Evolutionary conservation across 75 land plant genomes (phyloP), one percentile per base, ranked within the genome.

Genomic region (Selaginella tamariscina): DNA sequence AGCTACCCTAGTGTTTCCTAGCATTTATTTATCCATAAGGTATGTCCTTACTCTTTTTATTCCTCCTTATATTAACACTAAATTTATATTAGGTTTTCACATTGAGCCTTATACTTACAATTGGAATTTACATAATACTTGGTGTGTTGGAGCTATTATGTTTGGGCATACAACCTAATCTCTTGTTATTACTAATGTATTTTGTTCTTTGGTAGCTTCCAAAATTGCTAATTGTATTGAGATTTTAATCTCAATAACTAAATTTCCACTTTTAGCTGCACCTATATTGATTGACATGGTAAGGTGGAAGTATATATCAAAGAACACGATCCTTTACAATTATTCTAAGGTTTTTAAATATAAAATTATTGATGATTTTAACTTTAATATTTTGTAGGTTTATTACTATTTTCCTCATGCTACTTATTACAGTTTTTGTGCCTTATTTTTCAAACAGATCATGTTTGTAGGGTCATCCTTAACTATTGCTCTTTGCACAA

Each of bases 401-500:
- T 39, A 39, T 39, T 39, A 39, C 49, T 39, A 39, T 39, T 39
- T 15, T 39, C 49, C 49, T 39, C 49, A 39, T 39, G 49, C 49
- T 39, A 39, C 49, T 39, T 39, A 39, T 39, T 39, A 15, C 49
- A 39, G 49, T 39, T 39, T 39, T 39, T 39, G 49, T 39, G 49
- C 49, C 49, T 39, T 39, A 39, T 39, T 39, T 39, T 39, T 39
- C 15, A 39, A 39, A 39, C 49, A 39, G 49, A 39, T 39, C 15
- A 15, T 5, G 49, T 39, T 39, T 5, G 49, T 39, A 39, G 49
- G 49, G 49, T 39, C 49, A 39, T 39, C 49, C 49, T 39, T 39
- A 39, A 39, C 49, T 39, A 39, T 39, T 39, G 49, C 49, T 39
- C 49, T 39, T 39, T 39, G 49, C 49, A 39, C 49, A 39, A 39